Evolutionary conservation across 768 basidiomycete genomes (phyloP), one percentile per base, ranked within the genome.

Genomic region (Lactarius tabidus): DNA sequence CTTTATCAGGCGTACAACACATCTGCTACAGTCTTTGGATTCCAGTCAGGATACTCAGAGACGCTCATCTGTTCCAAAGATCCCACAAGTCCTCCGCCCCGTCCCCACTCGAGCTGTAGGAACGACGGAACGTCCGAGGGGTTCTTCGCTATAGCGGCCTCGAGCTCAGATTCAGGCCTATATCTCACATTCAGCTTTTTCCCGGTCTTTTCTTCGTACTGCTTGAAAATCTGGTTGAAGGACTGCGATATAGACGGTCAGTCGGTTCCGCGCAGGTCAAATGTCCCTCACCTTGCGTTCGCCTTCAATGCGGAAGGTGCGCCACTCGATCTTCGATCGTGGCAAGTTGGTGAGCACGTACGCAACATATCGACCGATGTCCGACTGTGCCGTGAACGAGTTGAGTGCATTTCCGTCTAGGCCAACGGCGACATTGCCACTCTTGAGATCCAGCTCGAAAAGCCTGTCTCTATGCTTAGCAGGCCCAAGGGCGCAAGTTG

Each of bases 201-300:
- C 0, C 70, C 70, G n/a, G 61, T 62, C 41, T 39, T 65, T 17
- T 58, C 61, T 36, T 59, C 65, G 53, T 64, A 41, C 33, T 61
- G 59, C 17, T 59, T 67, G n/a, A 65, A 67, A 51, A 71, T 60
- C 60, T 71, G 61, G 59, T 71, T 71, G 57, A 70, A 63, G 18
- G 69, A 57, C 68, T 69, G 39, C 23, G 26, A 43, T n/a, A n/a
- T 7, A 29, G 31, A 6, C 9, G 8, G 28, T 63, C 43, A 48
- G 48, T 39, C 36, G 54, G 3, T n/a, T 57, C 36, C 17, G n/a
- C 26, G 2, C n/a, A 38, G 26, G 38, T 31, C 17, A 12, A 60
- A 12, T n/a, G 18, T 35, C 17, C 38, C 67, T 67, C 43, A 69
- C 68, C 41, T 57, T 59, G 53, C 62, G 68, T 35, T 69, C 68